Conservation (phyloP, 2,329 filamentous ascomycete genomes). For the Alternaria arbusti region DNA sequence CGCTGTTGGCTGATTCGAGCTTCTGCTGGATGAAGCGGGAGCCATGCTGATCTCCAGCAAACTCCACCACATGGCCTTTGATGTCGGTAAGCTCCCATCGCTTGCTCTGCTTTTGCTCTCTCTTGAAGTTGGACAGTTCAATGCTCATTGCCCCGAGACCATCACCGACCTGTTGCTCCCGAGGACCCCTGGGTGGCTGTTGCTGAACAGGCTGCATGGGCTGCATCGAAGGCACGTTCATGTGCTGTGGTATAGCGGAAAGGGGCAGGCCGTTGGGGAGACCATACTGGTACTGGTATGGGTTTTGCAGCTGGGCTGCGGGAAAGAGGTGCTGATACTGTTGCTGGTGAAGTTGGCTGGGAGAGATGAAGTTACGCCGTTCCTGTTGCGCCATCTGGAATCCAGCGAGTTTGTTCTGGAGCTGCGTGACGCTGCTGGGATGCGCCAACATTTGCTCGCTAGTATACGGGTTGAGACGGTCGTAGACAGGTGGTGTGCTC, state of each 20-base stretch:
- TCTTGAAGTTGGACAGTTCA: constrained; percentile 80
- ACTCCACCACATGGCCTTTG: constrained; percentile 86
- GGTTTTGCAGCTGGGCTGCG: constrained; percentile 43
- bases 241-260: constrained; percentile 41
- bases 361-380: constrained; percentile 42
- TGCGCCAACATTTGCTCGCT: constrained; percentile 51
- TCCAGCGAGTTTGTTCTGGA: constrained; percentile 58
- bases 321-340: constrained; percentile 46
- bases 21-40: constrained; percentile 96
- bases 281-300: constrained; percentile 45
- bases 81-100: constrained; percentile 89
- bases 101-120: constrained; percentile 73
- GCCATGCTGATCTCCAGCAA: constrained; percentile 93
- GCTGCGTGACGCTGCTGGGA: constrained; percentile 52
- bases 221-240: constrained; percentile 43
- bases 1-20: constrained; percentile 89
- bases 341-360: constrained; percentile 41
- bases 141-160: constrained; percentile 69
- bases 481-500: constrained; percentile 54
- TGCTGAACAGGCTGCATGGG: constrained; percentile 47
- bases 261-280: constrained; percentile 47
- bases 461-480: constrained; percentile 52
- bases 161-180: constrained; percentile 60
- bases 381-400: constrained; percentile 54
- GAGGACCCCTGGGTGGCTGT: constrained; percentile 52